phyloP scores from a whole-genome alignment of 257 asterid species.

The Primulina huaijiensis region DNA sequence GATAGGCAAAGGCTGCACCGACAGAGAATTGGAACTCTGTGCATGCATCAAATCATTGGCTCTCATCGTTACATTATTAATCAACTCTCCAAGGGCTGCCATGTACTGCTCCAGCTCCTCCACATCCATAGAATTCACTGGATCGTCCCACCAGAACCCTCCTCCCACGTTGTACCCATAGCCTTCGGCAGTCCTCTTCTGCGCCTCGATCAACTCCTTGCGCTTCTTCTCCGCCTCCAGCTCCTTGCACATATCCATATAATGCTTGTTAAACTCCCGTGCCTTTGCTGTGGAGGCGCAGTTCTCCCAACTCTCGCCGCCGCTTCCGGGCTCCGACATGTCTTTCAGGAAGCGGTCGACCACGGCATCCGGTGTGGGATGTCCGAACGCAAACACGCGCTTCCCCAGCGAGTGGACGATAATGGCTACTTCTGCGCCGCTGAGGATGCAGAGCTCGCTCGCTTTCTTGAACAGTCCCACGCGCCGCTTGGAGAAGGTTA shows the following conservation, averaged over 20 bases:
- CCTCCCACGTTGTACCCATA: not conserved
- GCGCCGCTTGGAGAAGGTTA: slow-evolving; percentile 1
- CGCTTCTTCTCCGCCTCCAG: slow-evolving; percentile 2
- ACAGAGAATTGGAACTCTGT: not conserved
- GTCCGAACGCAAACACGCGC: not conserved
- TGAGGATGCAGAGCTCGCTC: not conserved
- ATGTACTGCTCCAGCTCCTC: not conserved
- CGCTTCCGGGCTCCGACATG: not conserved
- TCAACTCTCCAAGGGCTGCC: not conserved
- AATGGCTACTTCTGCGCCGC: not conserved
- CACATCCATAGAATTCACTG: not conserved
- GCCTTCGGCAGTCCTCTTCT: not conserved
- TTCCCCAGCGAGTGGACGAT: slow-evolving; percentile 1
- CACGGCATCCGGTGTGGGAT: not conserved
- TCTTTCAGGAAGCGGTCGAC: not conserved
- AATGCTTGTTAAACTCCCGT: not conserved
- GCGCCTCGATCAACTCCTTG: not conserved
- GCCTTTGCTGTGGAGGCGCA: not conserved
- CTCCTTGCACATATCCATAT: not conserved
- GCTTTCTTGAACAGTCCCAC: slow-evolving; percentile 9
- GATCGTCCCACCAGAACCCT: not conserved
- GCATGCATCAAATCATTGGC: not conserved
- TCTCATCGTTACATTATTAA: not conserved
- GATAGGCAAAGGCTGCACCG: not conserved
- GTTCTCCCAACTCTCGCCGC: not conserved